Evolutionary conservation across 164 flowering plant genomes (phyloP).

Genomic region (Taxillus chinensis): DNA sequence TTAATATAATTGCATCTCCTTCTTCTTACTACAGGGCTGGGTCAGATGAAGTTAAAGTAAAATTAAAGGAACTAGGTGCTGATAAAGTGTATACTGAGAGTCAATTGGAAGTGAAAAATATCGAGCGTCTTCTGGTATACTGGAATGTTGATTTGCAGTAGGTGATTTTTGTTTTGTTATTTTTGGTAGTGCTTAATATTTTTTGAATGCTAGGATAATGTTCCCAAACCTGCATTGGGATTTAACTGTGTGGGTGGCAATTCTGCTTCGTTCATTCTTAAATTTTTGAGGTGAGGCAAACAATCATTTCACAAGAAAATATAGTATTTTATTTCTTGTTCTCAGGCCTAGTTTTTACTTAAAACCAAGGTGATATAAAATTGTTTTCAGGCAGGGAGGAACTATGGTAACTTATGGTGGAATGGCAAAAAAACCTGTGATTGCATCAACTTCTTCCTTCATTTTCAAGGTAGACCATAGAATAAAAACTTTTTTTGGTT

Average conservation of each 20-base stretch:
- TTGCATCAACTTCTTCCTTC: slow-evolving; percentile 86
- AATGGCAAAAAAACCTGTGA: slow-evolving; percentile 89
- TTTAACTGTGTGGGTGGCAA: slow-evolving; percentile 94
- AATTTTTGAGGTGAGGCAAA: slow-evolving; percentile 62
- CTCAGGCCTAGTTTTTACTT: not conserved
- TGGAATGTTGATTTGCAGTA: slow-evolving; percentile 4
- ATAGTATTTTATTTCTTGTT: not conserved
- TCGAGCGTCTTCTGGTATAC: slow-evolving; percentile 73
- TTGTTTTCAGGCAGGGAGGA: slow-evolving; percentile 64
- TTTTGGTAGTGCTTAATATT: not conserved
- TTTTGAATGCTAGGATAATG: slow-evolving; percentile 30
- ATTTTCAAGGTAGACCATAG: slow-evolving; percentile 74
- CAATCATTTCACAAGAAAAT: not conserved
- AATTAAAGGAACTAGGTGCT: slow-evolving; percentile 72
- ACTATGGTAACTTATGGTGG: slow-evolving; percentile 99
- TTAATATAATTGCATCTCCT: not conserved
- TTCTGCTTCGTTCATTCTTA: slow-evolving; percentile 76
- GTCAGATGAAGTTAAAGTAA: slow-evolving; percentile 68
- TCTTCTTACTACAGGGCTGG: slow-evolving; percentile 41
- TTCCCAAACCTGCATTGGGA: slow-evolving; percentile 82
- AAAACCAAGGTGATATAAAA: not conserved
- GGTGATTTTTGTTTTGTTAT: not conserved
- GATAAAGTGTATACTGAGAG: slow-evolving; percentile 76
- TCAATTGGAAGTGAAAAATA: slow-evolving; percentile 65
- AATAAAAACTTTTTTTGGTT: not conserved